Evolutionary conservation across 169 alveolate species (phyloP), one percentile per base, ranked within the genome.

Genomic region (Eimeria praecox): DNA sequence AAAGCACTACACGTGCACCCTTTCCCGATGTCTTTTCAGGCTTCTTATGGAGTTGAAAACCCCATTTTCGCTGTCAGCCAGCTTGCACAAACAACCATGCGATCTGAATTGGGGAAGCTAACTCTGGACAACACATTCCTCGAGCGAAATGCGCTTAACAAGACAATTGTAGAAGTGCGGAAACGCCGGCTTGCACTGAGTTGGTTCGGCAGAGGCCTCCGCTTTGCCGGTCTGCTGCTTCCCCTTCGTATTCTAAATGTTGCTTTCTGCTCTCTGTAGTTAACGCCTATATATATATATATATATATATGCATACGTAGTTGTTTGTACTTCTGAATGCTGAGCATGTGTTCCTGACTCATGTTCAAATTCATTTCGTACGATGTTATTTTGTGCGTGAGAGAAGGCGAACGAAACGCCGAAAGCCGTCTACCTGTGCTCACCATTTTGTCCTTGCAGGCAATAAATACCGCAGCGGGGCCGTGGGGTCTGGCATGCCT

Each of bases 91-190:
- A 98, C 99, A n/a, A 98, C 99, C 27, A 99, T 99, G 99, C 97
- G 99, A 87, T 98, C 99, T 54, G 99, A 99, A 90, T 97, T 99
- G 86, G 99, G 99, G 64, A 99, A 99, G 95, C 97, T 99, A n/a
- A 98, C 99, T 9, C 97, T 99, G 66, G 99, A 99, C 96, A 95
- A 99, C 85, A 99, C 99, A 20, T 99, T 99, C 92, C 99, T 98
- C 92, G 99, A 98, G 95, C 94, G 99, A 73, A 99, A 98, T 62
- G 97, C 98, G 66, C 97, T 99, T 59, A 99, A 99, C 95, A 95
- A 97, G 46, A 97, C 96, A 73, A 99, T 99, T 90, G 99, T 99
- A 35, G 97, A 97, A 87, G 99, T 98, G 54, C 80, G 97, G n/a
- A 64, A 59, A 22, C n/a, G 27, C 42, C 22, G 54, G 22, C 35